phyloP scores from a whole-genome alignment of 441 rosid genomes.

The Syzygium syzygioides region DNA sequence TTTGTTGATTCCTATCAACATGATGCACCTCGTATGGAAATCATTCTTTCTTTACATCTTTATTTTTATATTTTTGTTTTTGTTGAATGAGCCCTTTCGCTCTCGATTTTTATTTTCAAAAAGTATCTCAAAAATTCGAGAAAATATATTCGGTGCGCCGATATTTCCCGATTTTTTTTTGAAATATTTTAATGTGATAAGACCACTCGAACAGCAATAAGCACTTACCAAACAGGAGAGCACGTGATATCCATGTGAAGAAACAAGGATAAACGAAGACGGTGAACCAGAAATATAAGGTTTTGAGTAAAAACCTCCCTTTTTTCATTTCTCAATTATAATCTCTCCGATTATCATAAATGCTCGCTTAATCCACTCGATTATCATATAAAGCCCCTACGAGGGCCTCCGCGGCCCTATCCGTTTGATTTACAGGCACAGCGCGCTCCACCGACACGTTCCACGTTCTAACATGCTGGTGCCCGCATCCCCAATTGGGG shows the following conservation, averaged over 20 bases:
- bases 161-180: fast-evolving
- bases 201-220: not conserved
- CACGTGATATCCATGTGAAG: fast-evolving
- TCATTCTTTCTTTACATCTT: not conserved
- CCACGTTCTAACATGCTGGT: too few species aligned
- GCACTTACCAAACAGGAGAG: fast-evolving
- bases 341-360: not conserved
- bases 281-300: not conserved
- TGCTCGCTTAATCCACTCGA: not conserved
- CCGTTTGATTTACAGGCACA: too few species aligned
- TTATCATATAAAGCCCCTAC: not conserved
- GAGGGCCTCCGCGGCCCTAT: too few species aligned
- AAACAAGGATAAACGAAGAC: not conserved
- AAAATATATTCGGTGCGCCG: fast-evolving
- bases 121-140: fast-evolving
- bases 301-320: not conserved
- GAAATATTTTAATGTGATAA: not conserved
- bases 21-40: not conserved
- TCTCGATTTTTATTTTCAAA: not conserved
- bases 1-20: not conserved
- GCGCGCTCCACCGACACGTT: too few species aligned
- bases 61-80: not conserved
- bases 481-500: too few species aligned
- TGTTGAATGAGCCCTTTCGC: not conserved
- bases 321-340: not conserved